A percentile compares a stretch with the other conserved stretches of the same genome.
Conservation (phyloP, 2,329 filamentous ascomycete genomes). For the Colletotrichum sp. region DNA sequence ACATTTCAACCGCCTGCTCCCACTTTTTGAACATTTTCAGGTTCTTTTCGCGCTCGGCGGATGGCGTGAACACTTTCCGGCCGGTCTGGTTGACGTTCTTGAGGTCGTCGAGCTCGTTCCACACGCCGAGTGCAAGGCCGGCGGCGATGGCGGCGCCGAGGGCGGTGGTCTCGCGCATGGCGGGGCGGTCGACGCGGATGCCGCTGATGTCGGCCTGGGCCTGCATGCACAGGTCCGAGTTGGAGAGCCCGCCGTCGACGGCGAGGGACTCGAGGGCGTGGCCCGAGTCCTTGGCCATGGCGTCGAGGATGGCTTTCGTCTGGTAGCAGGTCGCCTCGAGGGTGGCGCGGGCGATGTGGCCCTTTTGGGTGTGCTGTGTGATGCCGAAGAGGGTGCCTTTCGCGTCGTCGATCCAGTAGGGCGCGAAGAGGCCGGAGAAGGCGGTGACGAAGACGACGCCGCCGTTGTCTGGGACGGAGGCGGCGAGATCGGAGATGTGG, state of each 20-base stretch:
- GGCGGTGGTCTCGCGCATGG: conserved; percentile 90
- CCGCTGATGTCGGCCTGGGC: conserved; percentile 85
- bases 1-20: conserved; percentile 65
- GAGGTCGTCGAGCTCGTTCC: conserved; percentile 74
- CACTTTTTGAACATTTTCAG: conserved; percentile 53
- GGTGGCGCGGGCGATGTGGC: conserved; percentile 87
- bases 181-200: conserved; percentile 82
- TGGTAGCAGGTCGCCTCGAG: conserved; percentile 93
- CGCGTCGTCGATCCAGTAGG: conserved; percentile 94
- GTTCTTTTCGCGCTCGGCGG: conserved; percentile 53
- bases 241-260: conserved; percentile 89
- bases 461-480: conserved; percentile 71
- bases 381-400: conserved; percentile 88
- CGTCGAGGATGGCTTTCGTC: conserved; percentile 88
- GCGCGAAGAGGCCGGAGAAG: conserved; percentile 89
- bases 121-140: conserved; percentile 81
- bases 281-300: conserved; percentile 87
- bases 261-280: conserved; percentile 77
- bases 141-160: conserved; percentile 89
- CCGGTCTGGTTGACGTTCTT: conserved; percentile 74
- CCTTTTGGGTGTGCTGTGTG: conserved; percentile 82
- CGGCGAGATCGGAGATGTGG: conserved; percentile 56
- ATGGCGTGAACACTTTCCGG: conserved; percentile 72
- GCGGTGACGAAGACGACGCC: conserved; percentile 89
- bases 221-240: conserved; percentile 89